A percentile compares a stretch with the other conserved stretches of the same genome.
Evolutionary conservation across 1,284 basidiomycete species (phyloP).

Genomic region (Rhodotorula sp.): DNA sequence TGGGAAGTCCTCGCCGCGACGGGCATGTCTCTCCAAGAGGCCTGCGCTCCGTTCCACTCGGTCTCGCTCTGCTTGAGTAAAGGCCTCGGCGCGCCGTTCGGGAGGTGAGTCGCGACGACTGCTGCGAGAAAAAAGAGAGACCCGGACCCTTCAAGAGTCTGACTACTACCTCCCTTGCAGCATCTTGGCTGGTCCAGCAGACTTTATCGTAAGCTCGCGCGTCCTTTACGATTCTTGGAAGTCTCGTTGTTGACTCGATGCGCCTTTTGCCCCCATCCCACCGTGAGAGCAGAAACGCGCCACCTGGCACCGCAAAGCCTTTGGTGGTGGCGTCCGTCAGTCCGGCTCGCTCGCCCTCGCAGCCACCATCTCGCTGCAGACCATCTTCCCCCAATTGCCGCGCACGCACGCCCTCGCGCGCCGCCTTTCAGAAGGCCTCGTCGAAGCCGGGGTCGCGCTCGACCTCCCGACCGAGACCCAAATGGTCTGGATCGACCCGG

Average conservation of each 20-base stretch:
- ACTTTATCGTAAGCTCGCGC: conserved; percentile 62
- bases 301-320: conserved; percentile 73
- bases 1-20: conserved; percentile 84
- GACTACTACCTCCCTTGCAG: neutral
- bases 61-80: conserved; percentile 95
- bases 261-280: too few relatives aligned
- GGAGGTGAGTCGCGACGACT: conserved; percentile 48
- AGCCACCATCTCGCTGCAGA: conserved; percentile 77
- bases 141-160: too few relatives aligned
- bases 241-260: too few relatives aligned
- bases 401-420: conserved; percentile 73
- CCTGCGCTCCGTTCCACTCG: conserved; percentile 86
- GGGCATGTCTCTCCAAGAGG: conserved; percentile 65
- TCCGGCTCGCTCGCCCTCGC: conserved; percentile 76
- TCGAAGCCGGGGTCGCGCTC: conserved; percentile 71
- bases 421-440: conserved; percentile 68
- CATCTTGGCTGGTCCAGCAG: conserved; percentile 78
- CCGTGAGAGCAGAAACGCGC: neutral
- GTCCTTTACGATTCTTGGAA: neutral
- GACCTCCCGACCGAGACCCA: conserved; percentile 72
- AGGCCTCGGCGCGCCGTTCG: conserved; percentile 88
- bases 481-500: conserved; percentile 79
- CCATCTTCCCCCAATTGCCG: conserved; percentile 75
- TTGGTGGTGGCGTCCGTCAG: conserved; percentile 90
- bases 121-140: too few relatives aligned